These are phyloP conservation scores for Globisporangium megalacanthum DNA, from an alignment of 352 stramenopile species.

Conservation along the genomic window DNA sequence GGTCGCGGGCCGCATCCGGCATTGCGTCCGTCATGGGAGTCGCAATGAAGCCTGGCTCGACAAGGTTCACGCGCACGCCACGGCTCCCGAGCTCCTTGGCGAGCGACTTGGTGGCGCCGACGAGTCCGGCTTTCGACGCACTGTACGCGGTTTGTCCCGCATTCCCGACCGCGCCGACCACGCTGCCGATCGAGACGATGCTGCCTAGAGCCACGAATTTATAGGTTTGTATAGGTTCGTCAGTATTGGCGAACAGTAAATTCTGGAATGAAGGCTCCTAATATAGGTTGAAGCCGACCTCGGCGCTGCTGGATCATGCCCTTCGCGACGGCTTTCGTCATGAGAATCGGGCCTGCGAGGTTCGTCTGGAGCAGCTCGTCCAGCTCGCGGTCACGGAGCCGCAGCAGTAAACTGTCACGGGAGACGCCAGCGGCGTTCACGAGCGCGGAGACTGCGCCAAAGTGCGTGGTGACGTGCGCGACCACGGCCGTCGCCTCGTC, in stretches of 20 bases:
- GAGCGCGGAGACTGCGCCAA: slow-evolving; percentile 48
- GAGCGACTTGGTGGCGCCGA: slow-evolving; percentile 71
- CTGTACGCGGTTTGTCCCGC: slow-evolving; percentile 78
- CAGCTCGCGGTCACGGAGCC: slow-evolving; percentile 53
- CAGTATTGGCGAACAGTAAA: too few relatives aligned
- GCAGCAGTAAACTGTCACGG: slow-evolving; percentile 65
- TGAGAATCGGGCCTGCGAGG: slow-evolving; percentile 62
- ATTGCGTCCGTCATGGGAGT: slow-evolving; percentile 79
- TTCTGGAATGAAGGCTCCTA: background rate
- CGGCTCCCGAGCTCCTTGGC: slow-evolving; percentile 80
- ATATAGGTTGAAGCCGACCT: slow-evolving; percentile 8
- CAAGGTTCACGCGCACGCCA: slow-evolving; percentile 85
- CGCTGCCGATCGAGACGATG: slow-evolving; percentile 84
- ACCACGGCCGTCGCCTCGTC: slow-evolving; percentile 30
- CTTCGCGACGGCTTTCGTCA: slow-evolving; percentile 71
- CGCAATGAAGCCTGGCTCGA: slow-evolving; percentile 81
- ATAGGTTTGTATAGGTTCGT: too few relatives aligned
- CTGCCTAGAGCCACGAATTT: slow-evolving; percentile 20
- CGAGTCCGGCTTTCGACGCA: slow-evolving; percentile 72
- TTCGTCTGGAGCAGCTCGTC: slow-evolving; percentile 73
- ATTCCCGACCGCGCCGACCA: slow-evolving; percentile 73
- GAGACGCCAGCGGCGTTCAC: slow-evolving; percentile 73
- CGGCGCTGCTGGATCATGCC: slow-evolving; percentile 70
- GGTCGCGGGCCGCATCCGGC: slow-evolving; percentile 38
- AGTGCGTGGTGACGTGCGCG: slow-evolving; percentile 26